Evolutionary conservation across 192 early-diverging fungal genomes (phyloP).

Genomic region (Podila minutissima): DNA sequence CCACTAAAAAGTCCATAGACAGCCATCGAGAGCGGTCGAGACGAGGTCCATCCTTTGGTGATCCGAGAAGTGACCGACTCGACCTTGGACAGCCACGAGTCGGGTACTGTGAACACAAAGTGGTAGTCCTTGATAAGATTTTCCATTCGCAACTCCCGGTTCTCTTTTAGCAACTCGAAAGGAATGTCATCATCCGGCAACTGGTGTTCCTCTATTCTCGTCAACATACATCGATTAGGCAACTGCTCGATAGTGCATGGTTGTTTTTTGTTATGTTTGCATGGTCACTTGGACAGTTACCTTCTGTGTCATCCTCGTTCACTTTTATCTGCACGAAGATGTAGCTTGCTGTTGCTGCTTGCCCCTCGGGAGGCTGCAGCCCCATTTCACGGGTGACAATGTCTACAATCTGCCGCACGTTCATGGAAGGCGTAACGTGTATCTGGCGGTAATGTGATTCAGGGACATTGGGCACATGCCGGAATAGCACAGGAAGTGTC

Average conservation of each 20-base stretch:
- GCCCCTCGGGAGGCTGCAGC: conserved; percentile 17
- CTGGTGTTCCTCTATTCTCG: conserved; percentile 27
- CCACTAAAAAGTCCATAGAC: conserved; percentile 44
- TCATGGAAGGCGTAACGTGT: conserved; percentile 27
- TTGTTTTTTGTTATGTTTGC: background rate
- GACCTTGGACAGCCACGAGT: conserved; percentile 47
- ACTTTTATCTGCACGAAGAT: conserved; percentile 37
- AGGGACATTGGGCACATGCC: conserved; percentile 43
- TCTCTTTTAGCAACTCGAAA: conserved; percentile 26
- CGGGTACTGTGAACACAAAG: conserved; percentile 42
- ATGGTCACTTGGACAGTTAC: conserved; percentile 7
- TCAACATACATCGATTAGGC: background rate
- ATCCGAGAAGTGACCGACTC: conserved; percentile 48
- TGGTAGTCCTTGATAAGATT: conserved; percentile 48
- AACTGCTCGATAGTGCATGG: background rate
- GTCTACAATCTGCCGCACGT: conserved; percentile 28
- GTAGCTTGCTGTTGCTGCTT: conserved; percentile 13
- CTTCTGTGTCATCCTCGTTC: conserved; percentile 31
- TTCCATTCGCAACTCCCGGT: conserved; percentile 32
- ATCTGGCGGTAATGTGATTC: conserved; percentile 43
- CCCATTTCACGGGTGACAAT: conserved; percentile 43
- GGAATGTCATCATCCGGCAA: conserved; percentile 37
- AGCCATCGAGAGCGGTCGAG: conserved; percentile 46
- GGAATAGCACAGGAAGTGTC: conserved; percentile 40
- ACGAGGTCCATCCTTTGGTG: conserved; percentile 42